These are phyloP conservation scores for Graphiopsis chlorocephala DNA, from an alignment of 2,329 filamentous ascomycete genomes.

Conservation along the genomic window DNA sequence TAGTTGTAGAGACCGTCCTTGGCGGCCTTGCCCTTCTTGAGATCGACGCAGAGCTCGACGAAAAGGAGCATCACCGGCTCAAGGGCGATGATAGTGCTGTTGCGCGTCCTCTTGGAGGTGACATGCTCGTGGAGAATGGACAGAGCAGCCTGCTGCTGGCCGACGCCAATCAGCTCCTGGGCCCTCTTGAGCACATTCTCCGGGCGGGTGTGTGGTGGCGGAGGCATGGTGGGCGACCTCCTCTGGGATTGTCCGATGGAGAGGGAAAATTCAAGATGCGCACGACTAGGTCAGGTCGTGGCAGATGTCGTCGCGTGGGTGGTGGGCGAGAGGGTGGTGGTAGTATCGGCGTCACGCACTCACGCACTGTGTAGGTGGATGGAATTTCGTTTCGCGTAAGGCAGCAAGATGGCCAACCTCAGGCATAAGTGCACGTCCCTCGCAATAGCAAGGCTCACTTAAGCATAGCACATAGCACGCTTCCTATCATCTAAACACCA, in stretches of 20 bases:
- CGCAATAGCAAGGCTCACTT: neutral
- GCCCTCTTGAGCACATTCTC: constrained; percentile 99
- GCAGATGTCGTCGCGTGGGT: constrained; percentile 9
- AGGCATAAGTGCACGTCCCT: constrained; percentile 1
- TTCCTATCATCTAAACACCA: neutral
- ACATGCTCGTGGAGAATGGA: constrained; percentile 98
- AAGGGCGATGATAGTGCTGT: constrained; percentile 90
- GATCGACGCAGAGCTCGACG: constrained; percentile 92
- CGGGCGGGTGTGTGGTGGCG: constrained; percentile 93
- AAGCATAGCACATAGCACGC: neutral
- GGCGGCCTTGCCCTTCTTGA: constrained; percentile 96
- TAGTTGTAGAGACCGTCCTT: constrained; percentile 99
- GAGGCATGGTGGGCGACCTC: constrained; percentile 66
- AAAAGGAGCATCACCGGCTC: constrained; percentile 98
- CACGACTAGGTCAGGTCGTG: constrained; percentile 17
- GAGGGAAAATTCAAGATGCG: constrained; percentile 11
- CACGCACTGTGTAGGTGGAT: neutral
- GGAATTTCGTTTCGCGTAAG: neutral
- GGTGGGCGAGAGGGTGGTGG: constrained; percentile 12
- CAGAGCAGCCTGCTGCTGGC: constrained; percentile 87
- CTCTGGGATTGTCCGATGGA: constrained; percentile 14
- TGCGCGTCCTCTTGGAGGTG: constrained; percentile 95
- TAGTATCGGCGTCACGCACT: neutral
- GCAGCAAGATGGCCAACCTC: neutral
- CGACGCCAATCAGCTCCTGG: constrained; percentile 97